These are phyloP conservation scores for Tephrocybe sp. DNA, from an alignment of 768 basidiomycete species.

Conservation along the genomic window DNA sequence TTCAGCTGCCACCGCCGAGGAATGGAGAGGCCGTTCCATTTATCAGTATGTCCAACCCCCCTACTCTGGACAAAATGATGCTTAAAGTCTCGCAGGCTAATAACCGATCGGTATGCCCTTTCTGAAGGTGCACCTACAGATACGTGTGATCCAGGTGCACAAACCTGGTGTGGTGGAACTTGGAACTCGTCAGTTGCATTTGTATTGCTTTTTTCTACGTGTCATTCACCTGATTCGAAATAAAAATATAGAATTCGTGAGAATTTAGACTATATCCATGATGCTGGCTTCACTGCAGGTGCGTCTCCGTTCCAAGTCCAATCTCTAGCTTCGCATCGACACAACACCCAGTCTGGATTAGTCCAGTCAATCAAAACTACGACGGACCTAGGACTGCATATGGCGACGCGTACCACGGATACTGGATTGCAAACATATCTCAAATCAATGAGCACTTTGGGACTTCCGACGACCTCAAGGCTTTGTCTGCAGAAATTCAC, in stretches of 20 bases:
- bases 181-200: conserved; percentile 56
- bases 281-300: conserved; percentile 82
- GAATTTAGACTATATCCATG: conserved; percentile 84
- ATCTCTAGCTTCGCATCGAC: background rate
- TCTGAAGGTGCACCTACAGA: conserved; percentile 50
- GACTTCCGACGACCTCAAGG: conserved; percentile 62
- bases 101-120: conserved; percentile 78
- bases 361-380: conserved; percentile 79
- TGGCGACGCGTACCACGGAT: conserved; percentile 85
- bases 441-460: conserved; percentile 66
- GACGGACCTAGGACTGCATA: conserved; percentile 69
- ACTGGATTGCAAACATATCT: conserved; percentile 73
- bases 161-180: conserved; percentile 86
- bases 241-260: conserved; percentile 53
- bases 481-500: conserved; percentile 63
- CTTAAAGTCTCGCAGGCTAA: conserved; percentile 41
- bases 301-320: conserved; percentile 11
- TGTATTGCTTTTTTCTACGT: background rate
- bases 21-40: conserved; percentile 77
- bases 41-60: conserved; percentile 58
- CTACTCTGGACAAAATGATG: background rate
- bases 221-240: background rate
- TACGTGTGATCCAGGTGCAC: conserved; percentile 56
- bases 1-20: conserved; percentile 63
- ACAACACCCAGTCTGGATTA: conserved; percentile 71